Evolutionary conservation across 2,329 filamentous ascomycete species (phyloP), one percentile per base, ranked within the genome.

Genomic region (Sporothrix curviconia): DNA sequence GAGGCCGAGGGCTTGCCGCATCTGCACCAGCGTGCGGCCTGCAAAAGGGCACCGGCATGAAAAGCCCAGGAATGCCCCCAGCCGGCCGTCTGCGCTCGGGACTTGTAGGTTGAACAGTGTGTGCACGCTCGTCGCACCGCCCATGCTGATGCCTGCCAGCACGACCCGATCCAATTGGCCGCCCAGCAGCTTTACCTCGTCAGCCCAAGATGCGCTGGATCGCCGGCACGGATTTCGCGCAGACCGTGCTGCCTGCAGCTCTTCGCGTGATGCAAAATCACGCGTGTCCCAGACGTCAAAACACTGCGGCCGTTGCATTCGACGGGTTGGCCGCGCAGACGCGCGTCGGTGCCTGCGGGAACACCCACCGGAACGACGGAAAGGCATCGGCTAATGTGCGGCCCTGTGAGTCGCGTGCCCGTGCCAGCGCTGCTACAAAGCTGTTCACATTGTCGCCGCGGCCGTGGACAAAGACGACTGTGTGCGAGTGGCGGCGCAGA

Each of bases 311-410:
- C 30, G 9, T 17, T 46, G 7, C n/a, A n/a, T n/a, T 7, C 59
- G 73, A 6, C 71, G 68, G 55, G 61, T 52, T 42, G 36, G 67
- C 66, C 30, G 65, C 64, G 47, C 64, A 53, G 34, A 64, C 62
- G 24, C 64, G 22, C 37, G 12, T 34, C 12, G 70, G 70, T 1
- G 76, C 73, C 56, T 71, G 68, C 7, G 77, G 76, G 51, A 79
- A 79, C 5, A 79, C 75, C 74, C 76, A 79, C 52, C 73, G 71
- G 60, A 77, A 70, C 3, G 71, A 69, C 1, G 77, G 76, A 28
- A 78, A 74, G 3, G 65, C 63, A 3, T 74, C 69, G 19, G 63
- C 49, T 0, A 79, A 70, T 0, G 66, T 68, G 12, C 60, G 67
- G 14, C 61, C 56, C 7, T 61, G 57, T 0, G 69, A 70, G 59